Percentiles rank a stretch among this genome's conserved stretches.
Conservation (phyloP, 2,329 filamentous ascomycete species). For the Cryphonectria radicalis region DNA sequence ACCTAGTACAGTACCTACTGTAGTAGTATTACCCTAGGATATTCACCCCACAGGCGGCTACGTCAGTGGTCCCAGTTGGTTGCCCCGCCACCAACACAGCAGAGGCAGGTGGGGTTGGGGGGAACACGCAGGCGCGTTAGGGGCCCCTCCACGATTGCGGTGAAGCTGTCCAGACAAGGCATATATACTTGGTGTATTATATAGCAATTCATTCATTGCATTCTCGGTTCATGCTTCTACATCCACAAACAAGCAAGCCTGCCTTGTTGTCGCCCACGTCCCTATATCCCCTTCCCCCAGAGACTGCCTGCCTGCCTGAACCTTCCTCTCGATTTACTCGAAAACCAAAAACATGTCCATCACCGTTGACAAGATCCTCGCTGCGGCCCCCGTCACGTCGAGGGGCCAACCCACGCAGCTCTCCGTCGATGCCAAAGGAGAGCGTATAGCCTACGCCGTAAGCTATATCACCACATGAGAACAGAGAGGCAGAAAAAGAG, state of each 20-base stretch:
- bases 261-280: not conserved
- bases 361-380: constrained; percentile 72
- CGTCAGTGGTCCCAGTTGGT: not conserved
- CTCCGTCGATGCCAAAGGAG: constrained; percentile 84
- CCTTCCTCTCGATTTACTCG: not conserved
- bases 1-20: not conserved
- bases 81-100: not conserved
- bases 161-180: constrained; percentile 2
- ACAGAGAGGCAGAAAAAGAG: not conserved
- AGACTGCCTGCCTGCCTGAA: not conserved
- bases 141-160: not conserved
- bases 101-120: not conserved
- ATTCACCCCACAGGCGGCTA: not conserved
- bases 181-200: not conserved
- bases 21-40: not conserved
- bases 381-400: constrained; percentile 79
- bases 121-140: not conserved
- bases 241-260: not conserved
- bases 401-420: constrained; percentile 89
- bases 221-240: not conserved
- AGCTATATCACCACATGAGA: constrained; percentile 37
- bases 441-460: constrained; percentile 92
- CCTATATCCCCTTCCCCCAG: not conserved
- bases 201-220: too few species aligned
- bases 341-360: constrained; percentile 51